A percentile compares a stretch with the other conserved stretches of the same genome.
Evolutionary conservation across 2,329 filamentous ascomycete genomes (phyloP).

Genomic region (Pseudofabraea citricarpa): DNA sequence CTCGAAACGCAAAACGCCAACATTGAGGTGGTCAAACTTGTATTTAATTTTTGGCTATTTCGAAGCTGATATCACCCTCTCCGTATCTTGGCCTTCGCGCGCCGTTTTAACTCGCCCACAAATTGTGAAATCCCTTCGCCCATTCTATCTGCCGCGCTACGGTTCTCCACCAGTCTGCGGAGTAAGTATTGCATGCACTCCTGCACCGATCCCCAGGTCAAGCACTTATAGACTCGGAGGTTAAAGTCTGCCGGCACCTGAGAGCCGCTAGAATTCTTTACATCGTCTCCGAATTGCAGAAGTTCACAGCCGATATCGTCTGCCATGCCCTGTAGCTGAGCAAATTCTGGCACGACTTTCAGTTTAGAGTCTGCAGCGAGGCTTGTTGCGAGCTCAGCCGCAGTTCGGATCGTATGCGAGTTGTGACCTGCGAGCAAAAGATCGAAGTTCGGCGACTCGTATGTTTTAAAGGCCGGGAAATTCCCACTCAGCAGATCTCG

Average conservation of each 20-base stretch:
- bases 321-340: constrained; percentile 87
- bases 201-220: constrained; percentile 33
- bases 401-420: constrained; percentile 3
- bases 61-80: no score
- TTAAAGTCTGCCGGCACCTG: constrained; percentile 23
- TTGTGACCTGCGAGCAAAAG: constrained; percentile 81
- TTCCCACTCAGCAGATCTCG: constrained; percentile 44
- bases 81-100: no score
- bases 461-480: constrained; percentile 29
- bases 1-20: no score
- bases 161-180: constrained; percentile 34
- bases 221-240: constrained; percentile 34
- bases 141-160: constrained; percentile 25
- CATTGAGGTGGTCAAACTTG: no score
- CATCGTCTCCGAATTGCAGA: constrained; percentile 31
- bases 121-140: neutral
- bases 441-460: constrained; percentile 32
- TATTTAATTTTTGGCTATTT: no score
- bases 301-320: constrained; percentile 72
- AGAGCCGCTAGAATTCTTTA: neutral
- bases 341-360: constrained; percentile 48
- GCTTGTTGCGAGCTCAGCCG: constrained; percentile 44
- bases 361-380: constrained; percentile 48
- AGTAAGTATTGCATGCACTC: constrained; percentile 35
- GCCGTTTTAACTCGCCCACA: neutral